Percentiles rank a stretch among this genome's conserved stretches.
Evolutionary conservation across 768 basidiomycete species (phyloP).

Genomic region (Boletus rufocinnamomeus): DNA sequence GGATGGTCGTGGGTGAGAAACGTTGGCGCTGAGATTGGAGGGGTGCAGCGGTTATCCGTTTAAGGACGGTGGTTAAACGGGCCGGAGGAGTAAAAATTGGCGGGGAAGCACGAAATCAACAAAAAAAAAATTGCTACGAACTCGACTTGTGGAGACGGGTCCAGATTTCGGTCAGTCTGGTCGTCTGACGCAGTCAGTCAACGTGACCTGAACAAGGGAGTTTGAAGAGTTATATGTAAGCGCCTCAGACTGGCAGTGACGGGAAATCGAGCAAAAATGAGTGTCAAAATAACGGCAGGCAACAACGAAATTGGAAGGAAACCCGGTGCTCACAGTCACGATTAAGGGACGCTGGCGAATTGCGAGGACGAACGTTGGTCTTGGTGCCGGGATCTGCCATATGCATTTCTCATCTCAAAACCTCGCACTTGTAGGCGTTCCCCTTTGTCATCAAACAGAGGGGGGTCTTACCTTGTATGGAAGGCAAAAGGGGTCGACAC

Average conservation of each 20-base stretch:
- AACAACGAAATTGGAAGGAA: constrained; percentile 14
- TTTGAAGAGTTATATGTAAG: constrained; percentile 11
- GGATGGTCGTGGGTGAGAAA: constrained; percentile 8
- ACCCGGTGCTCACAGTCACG: constrained; percentile 13
- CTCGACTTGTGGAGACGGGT: not conserved
- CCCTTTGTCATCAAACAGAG: not conserved
- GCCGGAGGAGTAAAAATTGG: constrained; percentile 9
- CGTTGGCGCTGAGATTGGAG: constrained; percentile 2
- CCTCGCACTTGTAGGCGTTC: not conserved
- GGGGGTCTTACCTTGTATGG: constrained; percentile 13
- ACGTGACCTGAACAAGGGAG: constrained; percentile 5
- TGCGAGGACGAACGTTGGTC: constrained; percentile 30
- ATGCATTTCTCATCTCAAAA: constrained; percentile 15
- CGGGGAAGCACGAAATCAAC: not conserved
- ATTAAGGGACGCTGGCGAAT: constrained; percentile 20
- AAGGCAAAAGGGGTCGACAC: constrained; percentile 7
- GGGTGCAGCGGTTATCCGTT: constrained; percentile 4
- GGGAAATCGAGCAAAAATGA: constrained; percentile 1
- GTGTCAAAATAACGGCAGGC: constrained; percentile 21
- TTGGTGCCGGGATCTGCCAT: constrained; percentile 19
- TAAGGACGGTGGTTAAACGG: constrained; percentile 16
- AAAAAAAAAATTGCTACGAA: not conserved
- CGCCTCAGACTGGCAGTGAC: constrained; percentile 5
- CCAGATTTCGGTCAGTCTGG: not conserved
- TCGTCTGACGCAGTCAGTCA: constrained; percentile 5